Conservation (phyloP, 139 green algal species). For the Haematococcus lacustris region DNA sequence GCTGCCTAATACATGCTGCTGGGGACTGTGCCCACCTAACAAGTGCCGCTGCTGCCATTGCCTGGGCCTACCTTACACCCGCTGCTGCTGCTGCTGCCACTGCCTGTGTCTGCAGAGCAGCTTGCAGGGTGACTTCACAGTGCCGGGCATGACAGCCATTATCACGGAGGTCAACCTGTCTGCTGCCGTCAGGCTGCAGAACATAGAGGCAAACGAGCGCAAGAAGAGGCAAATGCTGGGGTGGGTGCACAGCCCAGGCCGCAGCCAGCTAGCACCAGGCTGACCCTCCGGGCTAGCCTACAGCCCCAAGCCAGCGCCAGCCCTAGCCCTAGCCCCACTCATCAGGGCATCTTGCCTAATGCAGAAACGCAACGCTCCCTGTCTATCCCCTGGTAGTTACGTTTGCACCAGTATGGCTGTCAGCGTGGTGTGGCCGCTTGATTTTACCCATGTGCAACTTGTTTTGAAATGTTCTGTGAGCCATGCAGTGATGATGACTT, state of each 20-base stretch:
- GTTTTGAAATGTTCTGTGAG: neutral
- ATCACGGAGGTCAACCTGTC: slow-evolving; percentile 72
- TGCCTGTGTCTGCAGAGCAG: slow-evolving; percentile 11
- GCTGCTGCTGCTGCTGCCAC: no score
- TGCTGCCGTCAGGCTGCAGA: slow-evolving; percentile 62
- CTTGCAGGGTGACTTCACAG: slow-evolving; percentile 16
- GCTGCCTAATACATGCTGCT: no score
- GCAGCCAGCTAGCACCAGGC: no score
- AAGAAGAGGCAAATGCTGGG: slow-evolving; percentile 67
- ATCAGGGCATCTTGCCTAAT: no score
- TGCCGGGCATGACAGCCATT: slow-evolving; percentile 54
- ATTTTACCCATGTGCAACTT: neutral
- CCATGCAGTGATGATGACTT: neutral
- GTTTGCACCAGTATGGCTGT: neutral
- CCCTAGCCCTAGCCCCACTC: no score
- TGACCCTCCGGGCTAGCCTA: no score
- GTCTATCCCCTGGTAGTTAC: neutral
- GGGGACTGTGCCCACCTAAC: no score
- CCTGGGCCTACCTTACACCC: no score
- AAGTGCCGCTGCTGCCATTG: no score
- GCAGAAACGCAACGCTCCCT: no score
- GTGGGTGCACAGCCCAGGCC: neutral
- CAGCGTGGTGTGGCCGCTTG: neutral
- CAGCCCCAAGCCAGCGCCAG: no score
- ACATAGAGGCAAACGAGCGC: slow-evolving; percentile 80